Evolutionary conservation across 768 basidiomycete genomes (phyloP), one percentile per base, ranked within the genome.

Genomic region (Psilocybe azurescens): DNA sequence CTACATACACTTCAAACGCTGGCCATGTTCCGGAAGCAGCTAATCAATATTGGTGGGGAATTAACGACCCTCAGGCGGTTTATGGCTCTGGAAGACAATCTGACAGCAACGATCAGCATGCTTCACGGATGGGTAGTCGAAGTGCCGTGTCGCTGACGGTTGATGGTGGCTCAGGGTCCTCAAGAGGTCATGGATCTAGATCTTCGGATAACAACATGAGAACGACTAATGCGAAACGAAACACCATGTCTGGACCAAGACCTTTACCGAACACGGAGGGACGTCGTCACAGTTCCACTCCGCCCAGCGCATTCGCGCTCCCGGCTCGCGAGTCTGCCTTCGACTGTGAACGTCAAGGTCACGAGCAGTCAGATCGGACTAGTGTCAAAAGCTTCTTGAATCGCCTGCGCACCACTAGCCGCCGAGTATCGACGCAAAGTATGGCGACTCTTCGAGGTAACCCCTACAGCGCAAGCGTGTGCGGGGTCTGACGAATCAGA

Each of bases 341-440:
- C 14, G 60, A 67, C 38, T 33, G 24, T 8, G 67, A 69, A 53
- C 66, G 60, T 3, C 65, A 65, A 33, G 32, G 36, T n/a, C 61
- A 53, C 50, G 63, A 68, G 2, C 65, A 62, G 20, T 49, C 56
- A 18, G 68, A 69, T 48, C 64, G 49, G 56, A 48, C 44, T 33
- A 67, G 65, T 24, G 49, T 72, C 28, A 66, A 60, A 16, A 54
- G 66, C 18, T 58, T 72, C 49, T 51, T 72, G 32, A 61, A 56
- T 47, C 65, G 67, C 11, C 62, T 72, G 6, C 64, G 67, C 11
- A 58, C 38, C 33, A 53, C 52, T 10, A 61, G 60, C 3, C 64
- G 65, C 10, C 56, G 61, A 14, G 58, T 38, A 13, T 69, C 68
- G 1, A 18, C 50, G 1, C 66, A 66, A 24, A 67, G 66, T 47